Evolutionary conservation across 805 yeast species (phyloP), one percentile per base, ranked within the genome.

Genomic region (Starmerella apicola): DNA sequence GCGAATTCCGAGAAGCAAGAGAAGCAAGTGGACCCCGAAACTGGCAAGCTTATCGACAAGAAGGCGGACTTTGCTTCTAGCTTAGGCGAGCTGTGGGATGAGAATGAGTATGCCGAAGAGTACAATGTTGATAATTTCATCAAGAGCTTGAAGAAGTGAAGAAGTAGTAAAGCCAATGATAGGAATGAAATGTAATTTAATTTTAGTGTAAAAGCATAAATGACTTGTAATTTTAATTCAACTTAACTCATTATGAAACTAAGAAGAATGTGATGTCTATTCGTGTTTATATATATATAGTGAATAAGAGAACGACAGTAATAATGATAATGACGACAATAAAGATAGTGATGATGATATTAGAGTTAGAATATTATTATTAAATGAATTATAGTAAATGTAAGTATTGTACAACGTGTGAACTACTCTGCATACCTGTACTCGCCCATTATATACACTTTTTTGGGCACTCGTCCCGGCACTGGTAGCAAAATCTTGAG

Each of bases 21-120:
- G 21, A 67, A 67, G 17, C 48, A 32, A 5, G 44, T 56, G 12
- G 72, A 69, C 39, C 30, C 34, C 4, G 22, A 16, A 12, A 28
- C 39, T 20, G 88, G 94, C 3, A 49, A 48, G 24, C 38, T 43
- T 9, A 84, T 83, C 34, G 78, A 79, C 58, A 93, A 93, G 4
- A 84, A 81, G 31, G 88, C 91, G 0, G 48, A 48, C 28, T 30
- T 38, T 25, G 38, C 45, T 2, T 23, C 44, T 12, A 32, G 40
- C 19, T 67, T 91, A 48, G 88, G 82, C 8, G 96, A 86, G 53
- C 68, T 91, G 41, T 91, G 99, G 99, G 97, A 91, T 57, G 91
- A 83, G 53, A 70, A 81, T 25, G 96, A 91, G 60, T 91, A 91
- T 55, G 95, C 86, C 49, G 98, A 91, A 55, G 98, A 91, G 65